These are phyloP conservation scores for Candida coquimbonensis DNA, from an alignment of 805 yeast genomes.

Conservation along the genomic window DNA sequence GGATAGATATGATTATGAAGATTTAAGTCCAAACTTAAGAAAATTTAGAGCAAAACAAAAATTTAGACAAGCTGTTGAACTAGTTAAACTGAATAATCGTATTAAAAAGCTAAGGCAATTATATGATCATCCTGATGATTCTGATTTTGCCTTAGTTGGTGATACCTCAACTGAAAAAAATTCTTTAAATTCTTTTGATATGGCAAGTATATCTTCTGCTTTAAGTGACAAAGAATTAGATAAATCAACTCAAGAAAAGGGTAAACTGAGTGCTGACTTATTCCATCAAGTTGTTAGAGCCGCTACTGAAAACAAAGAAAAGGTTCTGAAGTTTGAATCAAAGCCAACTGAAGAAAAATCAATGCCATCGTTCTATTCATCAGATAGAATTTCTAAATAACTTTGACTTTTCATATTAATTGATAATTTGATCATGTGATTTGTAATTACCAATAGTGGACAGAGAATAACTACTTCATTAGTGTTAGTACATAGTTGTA, in stretches of 20 bases:
- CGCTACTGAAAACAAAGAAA: conserved; percentile 44
- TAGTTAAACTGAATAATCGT: conserved; percentile 75
- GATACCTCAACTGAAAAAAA: conserved; percentile 8
- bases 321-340: conserved; percentile 10
- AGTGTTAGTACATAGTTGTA: too few relatives aligned
- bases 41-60: conserved; percentile 78
- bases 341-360: not conserved
- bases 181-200: conserved; percentile 1
- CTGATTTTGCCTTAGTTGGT: conserved; percentile 24
- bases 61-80: conserved; percentile 78
- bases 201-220: conserved; percentile 3
- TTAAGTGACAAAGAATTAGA: conserved; percentile 5
- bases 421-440: too few relatives aligned
- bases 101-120: conserved; percentile 58
- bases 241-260: conserved; percentile 2
- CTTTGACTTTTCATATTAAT: too few relatives aligned
- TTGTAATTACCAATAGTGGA: too few relatives aligned
- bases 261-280: conserved; percentile 38
- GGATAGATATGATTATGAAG: conserved; percentile 39
- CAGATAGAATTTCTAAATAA: too few relatives aligned
- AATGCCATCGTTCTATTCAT: too few relatives aligned
- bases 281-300: conserved; percentile 68
- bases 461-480: too few relatives aligned
- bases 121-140: conserved; percentile 35
- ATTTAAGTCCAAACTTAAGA: conserved; percentile 75